phyloP scores from a whole-genome alignment of 2,329 filamentous ascomycete genomes.

The Aspergillus arachidicola region DNA sequence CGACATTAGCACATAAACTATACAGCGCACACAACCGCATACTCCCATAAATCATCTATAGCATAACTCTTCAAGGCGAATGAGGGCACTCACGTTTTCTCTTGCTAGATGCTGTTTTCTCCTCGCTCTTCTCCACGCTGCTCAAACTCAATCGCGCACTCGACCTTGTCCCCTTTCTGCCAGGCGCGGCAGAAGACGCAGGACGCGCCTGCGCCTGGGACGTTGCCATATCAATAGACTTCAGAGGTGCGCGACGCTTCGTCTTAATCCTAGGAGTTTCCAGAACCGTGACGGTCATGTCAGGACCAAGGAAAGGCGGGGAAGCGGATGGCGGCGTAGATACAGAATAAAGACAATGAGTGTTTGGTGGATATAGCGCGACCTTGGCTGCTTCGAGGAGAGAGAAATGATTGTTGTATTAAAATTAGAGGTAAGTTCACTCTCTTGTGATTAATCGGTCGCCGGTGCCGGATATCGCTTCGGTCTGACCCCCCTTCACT shows the following conservation, averaged over 20 bases:
- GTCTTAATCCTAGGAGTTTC: constrained; percentile 36
- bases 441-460: background rate
- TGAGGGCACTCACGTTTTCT: constrained; percentile 45
- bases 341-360: background rate
- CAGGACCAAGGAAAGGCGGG: constrained; percentile 22
- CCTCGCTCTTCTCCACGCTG: constrained; percentile 32
- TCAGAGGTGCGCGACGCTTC: constrained; percentile 41
- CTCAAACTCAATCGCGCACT: constrained; percentile 43
- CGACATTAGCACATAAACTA: constrained; percentile 11
- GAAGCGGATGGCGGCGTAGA: background rate
- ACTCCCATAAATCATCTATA: background rate
- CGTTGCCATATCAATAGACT: constrained; percentile 41
- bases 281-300: constrained; percentile 44
- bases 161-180: constrained; percentile 27
- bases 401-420: background rate
- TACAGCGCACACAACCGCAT: background rate
- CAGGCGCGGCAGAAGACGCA: constrained; percentile 32
- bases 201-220: constrained; percentile 41
- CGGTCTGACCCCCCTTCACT: background rate
- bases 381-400: background rate
- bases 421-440: background rate
- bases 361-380: background rate
- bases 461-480: background rate
- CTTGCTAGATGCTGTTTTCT: constrained; percentile 26
- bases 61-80: background rate